Base-by-base conservation (phyloP, 176 grass and related monocot genomes). In the Canna indica region DNA sequence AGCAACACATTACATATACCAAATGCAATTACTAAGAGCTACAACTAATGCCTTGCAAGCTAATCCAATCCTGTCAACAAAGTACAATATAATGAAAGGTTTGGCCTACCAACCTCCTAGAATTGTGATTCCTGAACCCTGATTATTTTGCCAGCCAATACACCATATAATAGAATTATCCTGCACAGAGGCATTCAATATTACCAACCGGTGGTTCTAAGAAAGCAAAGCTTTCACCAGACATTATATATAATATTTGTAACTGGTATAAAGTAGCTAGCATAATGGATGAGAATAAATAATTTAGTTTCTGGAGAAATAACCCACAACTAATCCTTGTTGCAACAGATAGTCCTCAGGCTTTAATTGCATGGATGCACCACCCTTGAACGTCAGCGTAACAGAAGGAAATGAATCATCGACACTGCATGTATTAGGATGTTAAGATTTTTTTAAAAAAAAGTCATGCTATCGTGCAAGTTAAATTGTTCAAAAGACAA, bases 271-370 rank as follows among this genome's bases (percentile, higher is more conserved):
- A 24, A 48, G 30, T 25, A 65, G 22, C 8, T 32, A 16, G 0
- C 12, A 33, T 32, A 18, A 33, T 13, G 13, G 38, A 29, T 22
- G 15, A 63, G 57, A 9, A 47, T 30, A 36, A 56, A 35, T 72
- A 70, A 59, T 24, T 27, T 56, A 75, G 26, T 33, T n/a, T n/a
- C n/a, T n/a, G n/a, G 3, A 26, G 45, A 3, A 70, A 57, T 34
- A 77, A 63, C 88, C 80, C 87, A 93, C 94, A 68, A 83, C 74
- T 36, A 46, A 80, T 57, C 65, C 78, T 80, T 99, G 86, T 71
- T 90, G 86, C 61, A 99, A 36, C 78, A 99, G 94, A 84, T 99
- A 99, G 75, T 90, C 83, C 72, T 99, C 82, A 26, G 94, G 94
- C 72, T 99, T 99, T 66, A 99, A 73, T 61, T 26, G 64, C 94